A percentile compares a stretch with the other conserved stretches of the same genome.
Conservation (phyloP, 257 asterid genomes). For the Solanum boliviense region DNA sequence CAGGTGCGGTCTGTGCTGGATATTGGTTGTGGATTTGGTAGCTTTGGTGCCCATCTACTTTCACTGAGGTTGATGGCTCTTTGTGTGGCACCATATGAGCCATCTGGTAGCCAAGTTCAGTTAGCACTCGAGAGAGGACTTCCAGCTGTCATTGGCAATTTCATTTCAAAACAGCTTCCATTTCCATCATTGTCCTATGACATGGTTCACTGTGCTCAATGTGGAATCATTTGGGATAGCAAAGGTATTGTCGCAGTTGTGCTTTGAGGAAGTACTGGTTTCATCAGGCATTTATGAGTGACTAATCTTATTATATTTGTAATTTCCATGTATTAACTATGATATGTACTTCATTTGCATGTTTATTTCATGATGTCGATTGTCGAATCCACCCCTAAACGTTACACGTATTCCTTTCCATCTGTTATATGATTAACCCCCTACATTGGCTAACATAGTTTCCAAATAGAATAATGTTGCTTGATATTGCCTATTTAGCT, state of each 20-base stretch:
- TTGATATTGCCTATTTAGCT: not conserved
- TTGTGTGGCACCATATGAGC: conserved; percentile 90
- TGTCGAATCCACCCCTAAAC: not conserved
- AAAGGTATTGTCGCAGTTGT: conserved; percentile 38
- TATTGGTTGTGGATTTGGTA: conserved; percentile 98
- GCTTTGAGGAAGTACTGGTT: not conserved
- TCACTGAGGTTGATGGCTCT: conserved; percentile 82
- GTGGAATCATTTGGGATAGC: conserved; percentile 88
- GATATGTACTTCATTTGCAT: not conserved
- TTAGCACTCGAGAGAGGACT: conserved; percentile 97
- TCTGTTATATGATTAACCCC: not conserved
- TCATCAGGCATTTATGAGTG: not conserved
- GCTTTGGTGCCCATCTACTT: conserved; percentile 88
- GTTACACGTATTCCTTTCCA: not conserved
- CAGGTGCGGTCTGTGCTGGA: conserved; percentile 87
- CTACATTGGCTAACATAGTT: not conserved
- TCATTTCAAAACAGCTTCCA: conserved; percentile 77
- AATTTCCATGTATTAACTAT: not conserved
- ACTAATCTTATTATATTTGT: not conserved
- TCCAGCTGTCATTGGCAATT: conserved; percentile 85
- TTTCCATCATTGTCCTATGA: conserved; percentile 88
- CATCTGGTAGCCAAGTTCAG: conserved; percentile 97
- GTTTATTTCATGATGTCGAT: not conserved
- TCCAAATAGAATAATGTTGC: not conserved
- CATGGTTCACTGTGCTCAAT: conserved; percentile 95